phyloP scores from a whole-genome alignment of 2,329 filamentous ascomycete species.

The Aspergillus puulaauensis region DNA sequence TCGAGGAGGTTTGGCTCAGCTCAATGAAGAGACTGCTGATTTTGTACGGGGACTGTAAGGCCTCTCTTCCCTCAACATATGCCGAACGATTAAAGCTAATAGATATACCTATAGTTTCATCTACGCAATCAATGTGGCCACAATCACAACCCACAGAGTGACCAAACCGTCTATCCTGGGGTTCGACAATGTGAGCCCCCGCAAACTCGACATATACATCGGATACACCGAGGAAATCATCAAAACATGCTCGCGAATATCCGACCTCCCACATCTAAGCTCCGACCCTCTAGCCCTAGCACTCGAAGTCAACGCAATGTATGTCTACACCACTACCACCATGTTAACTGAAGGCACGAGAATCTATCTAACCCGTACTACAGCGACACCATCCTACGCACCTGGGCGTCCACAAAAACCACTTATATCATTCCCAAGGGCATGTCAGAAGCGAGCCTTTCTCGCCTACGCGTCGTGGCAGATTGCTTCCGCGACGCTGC shows the following conservation, averaged over 20 bases:
- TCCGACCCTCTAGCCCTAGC: constrained; percentile 23
- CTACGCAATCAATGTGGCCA: constrained; percentile 36
- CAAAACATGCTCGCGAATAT: constrained; percentile 33
- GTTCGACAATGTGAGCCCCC: constrained; percentile 24
- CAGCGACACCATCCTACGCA: constrained; percentile 33
- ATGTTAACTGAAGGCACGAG: too few relatives aligned
- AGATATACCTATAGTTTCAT: constrained; percentile 25
- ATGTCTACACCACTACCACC: neutral
- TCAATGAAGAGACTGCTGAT: constrained; percentile 31
- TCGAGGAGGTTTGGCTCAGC: constrained; percentile 30
- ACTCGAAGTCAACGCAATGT: constrained; percentile 31
- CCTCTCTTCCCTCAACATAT: neutral
- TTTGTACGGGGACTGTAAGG: constrained; percentile 37
- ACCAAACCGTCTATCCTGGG: constrained; percentile 19
- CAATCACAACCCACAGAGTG: constrained; percentile 31
- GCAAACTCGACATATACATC: constrained; percentile 37
- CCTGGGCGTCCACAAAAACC: constrained; percentile 29
- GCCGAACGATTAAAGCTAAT: neutral
- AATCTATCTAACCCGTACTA: neutral
- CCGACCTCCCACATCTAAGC: constrained; percentile 28
- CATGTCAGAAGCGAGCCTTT: constrained; percentile 25
- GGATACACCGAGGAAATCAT: constrained; percentile 39
- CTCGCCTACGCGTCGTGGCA: constrained; percentile 35
- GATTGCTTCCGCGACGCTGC: constrained; percentile 39
- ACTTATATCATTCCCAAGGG: constrained; percentile 33